Evolutionary conservation across 148 eudicot genomes (phyloP).

Genomic region (Rhododendron griersonianum): DNA sequence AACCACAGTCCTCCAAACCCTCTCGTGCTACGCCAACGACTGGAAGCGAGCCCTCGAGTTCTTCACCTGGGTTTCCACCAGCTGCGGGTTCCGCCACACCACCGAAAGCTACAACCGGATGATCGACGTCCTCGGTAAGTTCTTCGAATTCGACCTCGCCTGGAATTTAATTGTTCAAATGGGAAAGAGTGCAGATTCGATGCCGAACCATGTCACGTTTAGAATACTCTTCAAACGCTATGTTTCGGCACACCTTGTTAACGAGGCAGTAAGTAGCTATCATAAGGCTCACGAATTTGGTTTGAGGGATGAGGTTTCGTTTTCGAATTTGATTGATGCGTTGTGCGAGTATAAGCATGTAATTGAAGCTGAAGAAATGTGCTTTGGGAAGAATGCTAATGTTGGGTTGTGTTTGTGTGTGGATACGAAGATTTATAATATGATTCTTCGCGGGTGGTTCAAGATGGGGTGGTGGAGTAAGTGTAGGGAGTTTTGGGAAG

Average conservation of each 20-base stretch:
- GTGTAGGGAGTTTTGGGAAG: slow-evolving; percentile 90
- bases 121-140: slow-evolving; percentile 86
- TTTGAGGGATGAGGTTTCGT: slow-evolving; percentile 74
- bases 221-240: slow-evolving; percentile 75
- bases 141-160: slow-evolving; percentile 72
- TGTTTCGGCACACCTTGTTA: slow-evolving; percentile 63
- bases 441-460: slow-evolving; percentile 84
- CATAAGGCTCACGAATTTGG: slow-evolving; percentile 41
- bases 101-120: slow-evolving; percentile 71
- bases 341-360: slow-evolving; percentile 94
- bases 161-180: slow-evolving; percentile 59
- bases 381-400: slow-evolving; percentile 26
- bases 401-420: slow-evolving; percentile 19
- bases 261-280: slow-evolving; percentile 62
- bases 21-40: slow-evolving; percentile 68
- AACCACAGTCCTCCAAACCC: slow-evolving; percentile 57
- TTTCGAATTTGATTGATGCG: slow-evolving; percentile 73
- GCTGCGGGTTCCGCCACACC: slow-evolving; percentile 53
- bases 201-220: slow-evolving; percentile 67
- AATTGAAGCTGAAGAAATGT: slow-evolving; percentile 80
- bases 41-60: slow-evolving; percentile 64
- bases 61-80: slow-evolving; percentile 67
- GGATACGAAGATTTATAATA: slow-evolving; percentile 63
- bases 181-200: slow-evolving; percentile 31
- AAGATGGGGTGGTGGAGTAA: slow-evolving; percentile 89